A percentile compares a stretch with the other conserved stretches of the same genome.
Conservation (phyloP, 176 grass and related monocot species). For the Tuctoria greenei region DNA sequence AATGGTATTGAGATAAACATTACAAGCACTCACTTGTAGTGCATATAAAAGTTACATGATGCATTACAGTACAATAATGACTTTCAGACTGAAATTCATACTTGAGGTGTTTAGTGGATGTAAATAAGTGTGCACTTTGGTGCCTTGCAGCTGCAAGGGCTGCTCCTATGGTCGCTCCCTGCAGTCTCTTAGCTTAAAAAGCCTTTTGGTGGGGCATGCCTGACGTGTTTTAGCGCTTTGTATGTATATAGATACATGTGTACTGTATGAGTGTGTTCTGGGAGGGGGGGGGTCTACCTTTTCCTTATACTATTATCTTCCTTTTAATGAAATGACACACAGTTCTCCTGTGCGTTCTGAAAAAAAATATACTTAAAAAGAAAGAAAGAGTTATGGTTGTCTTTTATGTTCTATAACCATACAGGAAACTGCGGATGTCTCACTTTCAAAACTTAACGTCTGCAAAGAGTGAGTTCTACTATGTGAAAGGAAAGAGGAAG, state of each 20-base stretch:
- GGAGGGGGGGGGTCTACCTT: too few relatives aligned
- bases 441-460: slow-evolving; percentile 59
- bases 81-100: neutral
- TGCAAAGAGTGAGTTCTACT: slow-evolving; percentile 60
- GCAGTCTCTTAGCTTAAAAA: too few relatives aligned
- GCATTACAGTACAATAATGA: neutral
- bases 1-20: neutral
- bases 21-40: neutral
- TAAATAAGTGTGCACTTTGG: too few relatives aligned
- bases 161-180: too few relatives aligned
- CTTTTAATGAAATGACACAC: too few relatives aligned
- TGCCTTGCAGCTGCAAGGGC: too few relatives aligned
- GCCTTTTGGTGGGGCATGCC: too few relatives aligned
- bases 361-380: slow-evolving; percentile 4
- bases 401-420: slow-evolving; percentile 43
- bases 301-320: too few relatives aligned
- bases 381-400: neutral
- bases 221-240: too few relatives aligned
- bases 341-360: too few relatives aligned
- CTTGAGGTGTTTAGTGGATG: neutral
- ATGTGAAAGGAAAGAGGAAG: slow-evolving; percentile 68
- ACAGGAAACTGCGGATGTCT: slow-evolving; percentile 84
- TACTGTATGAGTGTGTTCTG: too few relatives aligned
- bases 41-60: slow-evolving; percentile 1
- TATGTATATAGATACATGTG: too few relatives aligned